phyloP scores from a whole-genome alignment of 73 alveolate species.

The Uronychia binucleata region DNA sequence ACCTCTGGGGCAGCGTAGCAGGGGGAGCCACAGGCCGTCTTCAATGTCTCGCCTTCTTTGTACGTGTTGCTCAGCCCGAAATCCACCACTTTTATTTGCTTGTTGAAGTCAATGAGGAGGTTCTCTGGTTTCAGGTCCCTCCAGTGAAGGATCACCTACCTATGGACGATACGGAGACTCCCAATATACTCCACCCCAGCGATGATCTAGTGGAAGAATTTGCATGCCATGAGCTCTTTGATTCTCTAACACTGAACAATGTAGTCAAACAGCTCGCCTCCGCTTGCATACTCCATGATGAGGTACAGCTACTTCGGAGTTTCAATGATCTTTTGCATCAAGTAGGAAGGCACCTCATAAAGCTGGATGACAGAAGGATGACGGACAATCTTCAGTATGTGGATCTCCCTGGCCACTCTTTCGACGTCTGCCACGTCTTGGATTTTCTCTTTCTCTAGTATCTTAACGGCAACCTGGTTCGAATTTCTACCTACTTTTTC shows the following conservation, averaged over 20 bases:
- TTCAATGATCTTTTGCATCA: too few species aligned
- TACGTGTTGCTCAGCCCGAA: constrained; percentile 84
- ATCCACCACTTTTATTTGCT: constrained; percentile 84
- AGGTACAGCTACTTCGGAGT: constrained; percentile 41
- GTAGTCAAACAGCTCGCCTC: constrained; percentile 59
- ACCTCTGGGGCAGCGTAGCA: constrained; percentile 99
- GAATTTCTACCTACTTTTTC: too few species aligned
- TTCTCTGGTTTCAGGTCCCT: constrained; percentile 98
- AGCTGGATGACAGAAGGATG: constrained; percentile 69
- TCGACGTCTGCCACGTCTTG: constrained; percentile 73
- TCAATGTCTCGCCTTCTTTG: constrained; percentile 59
- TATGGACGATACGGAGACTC: constrained; percentile 76
- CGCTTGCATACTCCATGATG: constrained; percentile 62
- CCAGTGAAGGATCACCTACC: constrained; percentile 58
- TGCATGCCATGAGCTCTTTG: constrained; percentile 51
- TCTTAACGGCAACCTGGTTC: constrained; percentile 50
- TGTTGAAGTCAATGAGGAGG: constrained; percentile 86
- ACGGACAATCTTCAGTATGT: constrained; percentile 70
- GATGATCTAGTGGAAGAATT: constrained; percentile 51
- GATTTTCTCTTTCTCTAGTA: constrained; percentile 41
- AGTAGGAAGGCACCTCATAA: too few species aligned
- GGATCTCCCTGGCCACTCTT: constrained; percentile 81
- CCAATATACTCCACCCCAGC: constrained; percentile 75
- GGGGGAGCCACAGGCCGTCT: constrained; percentile 99
- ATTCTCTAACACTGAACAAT: constrained; percentile 37